phyloP scores from a whole-genome alignment of 805 yeast species.

The Yarrowia divulgata region DNA sequence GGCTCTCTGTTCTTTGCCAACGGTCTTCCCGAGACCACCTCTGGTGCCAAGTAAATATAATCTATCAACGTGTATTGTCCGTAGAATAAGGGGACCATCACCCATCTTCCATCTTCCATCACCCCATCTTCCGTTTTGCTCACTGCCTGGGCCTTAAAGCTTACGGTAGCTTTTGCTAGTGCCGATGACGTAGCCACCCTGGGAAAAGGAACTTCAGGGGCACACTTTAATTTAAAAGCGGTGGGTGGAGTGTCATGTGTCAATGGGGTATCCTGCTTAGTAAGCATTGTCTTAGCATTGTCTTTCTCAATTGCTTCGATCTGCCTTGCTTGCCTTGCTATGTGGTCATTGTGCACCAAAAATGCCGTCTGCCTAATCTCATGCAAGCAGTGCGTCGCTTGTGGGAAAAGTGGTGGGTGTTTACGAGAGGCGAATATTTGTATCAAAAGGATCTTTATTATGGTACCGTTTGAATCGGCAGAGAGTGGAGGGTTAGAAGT shows the following conservation, averaged over 20 bases:
- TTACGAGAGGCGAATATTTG: no score
- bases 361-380: constrained; percentile 28
- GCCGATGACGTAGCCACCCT: constrained; percentile 18
- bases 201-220: constrained; percentile 23
- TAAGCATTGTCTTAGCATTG: neutral
- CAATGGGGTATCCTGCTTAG: no score
- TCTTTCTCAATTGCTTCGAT: constrained; percentile 1
- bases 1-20: constrained; percentile 48
- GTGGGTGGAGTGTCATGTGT: no score
- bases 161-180: neutral
- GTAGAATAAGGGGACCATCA: no score
- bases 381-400: constrained; percentile 6
- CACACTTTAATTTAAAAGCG: neutral
- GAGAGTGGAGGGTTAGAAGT: no score
- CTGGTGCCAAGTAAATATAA: constrained; percentile 42
- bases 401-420: no score
- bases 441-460: no score
- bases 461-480: no score
- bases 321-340: neutral
- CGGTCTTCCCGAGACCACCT: constrained; percentile 50
- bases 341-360: neutral
- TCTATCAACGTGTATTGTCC: neutral
- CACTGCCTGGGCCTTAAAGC: neutral
- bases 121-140: no score
- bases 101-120: no score